phyloP scores from a whole-genome alignment of 495 filamentous ascomycete species.

The Penicillium mononematosum region DNA sequence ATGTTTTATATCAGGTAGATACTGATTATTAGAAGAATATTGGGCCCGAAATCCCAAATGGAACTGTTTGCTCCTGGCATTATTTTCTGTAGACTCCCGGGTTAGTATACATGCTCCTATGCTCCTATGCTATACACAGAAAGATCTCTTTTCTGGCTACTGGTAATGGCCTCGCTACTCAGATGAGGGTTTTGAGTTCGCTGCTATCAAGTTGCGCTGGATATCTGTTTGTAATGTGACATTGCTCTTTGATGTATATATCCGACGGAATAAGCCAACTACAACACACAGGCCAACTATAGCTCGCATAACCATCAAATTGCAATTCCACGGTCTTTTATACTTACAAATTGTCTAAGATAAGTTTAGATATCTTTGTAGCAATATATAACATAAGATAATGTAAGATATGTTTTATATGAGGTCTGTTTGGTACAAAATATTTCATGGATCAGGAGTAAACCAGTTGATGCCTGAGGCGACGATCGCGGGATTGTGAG shows the following conservation, averaged over 20 bases:
- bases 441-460: neutral
- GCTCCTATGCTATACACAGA: neutral
- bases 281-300: neutral
- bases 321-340: neutral
- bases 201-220: neutral
- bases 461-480: conserved; percentile 25
- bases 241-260: conserved; percentile 2
- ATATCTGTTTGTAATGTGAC: neutral
- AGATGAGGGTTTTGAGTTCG: neutral
- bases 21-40: neutral
- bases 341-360: neutral
- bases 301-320: neutral
- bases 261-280: neutral
- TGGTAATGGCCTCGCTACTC: neutral
- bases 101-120: neutral
- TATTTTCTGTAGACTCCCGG: neutral
- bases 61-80: neutral
- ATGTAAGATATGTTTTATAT: neutral
- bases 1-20: neutral
- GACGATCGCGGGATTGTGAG: conserved; percentile 18
- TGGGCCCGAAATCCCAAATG: neutral
- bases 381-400: neutral
- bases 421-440: neutral
- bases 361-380: neutral
- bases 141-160: neutral